Evolutionary conservation across 345 rosid genomes (phyloP).

Genomic region (Psidium guajava): DNA sequence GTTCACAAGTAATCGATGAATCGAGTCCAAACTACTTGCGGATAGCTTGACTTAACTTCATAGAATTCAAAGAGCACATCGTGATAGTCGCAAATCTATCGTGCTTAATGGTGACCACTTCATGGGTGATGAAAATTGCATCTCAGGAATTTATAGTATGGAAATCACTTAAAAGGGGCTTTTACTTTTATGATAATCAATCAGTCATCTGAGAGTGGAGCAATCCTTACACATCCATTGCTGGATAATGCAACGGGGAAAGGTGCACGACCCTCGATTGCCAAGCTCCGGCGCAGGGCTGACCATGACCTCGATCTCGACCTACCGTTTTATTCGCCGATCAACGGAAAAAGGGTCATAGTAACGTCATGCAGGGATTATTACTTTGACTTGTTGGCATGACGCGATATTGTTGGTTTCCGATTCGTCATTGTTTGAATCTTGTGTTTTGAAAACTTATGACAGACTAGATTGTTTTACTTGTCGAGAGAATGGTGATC

Average conservation of each 20-base stretch:
- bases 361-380: neutral
- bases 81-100: fast-evolving
- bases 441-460: neutral
- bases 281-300: neutral
- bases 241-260: neutral
- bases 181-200: neutral
- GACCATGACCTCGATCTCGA: neutral
- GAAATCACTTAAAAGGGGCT: no score
- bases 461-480: neutral
- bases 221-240: neutral
- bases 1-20: neutral
- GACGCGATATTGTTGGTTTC: neutral
- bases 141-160: no score
- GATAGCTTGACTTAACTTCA: neutral
- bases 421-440: neutral
- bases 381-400: neutral
- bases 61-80: neutral
- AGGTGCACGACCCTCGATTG: neutral
- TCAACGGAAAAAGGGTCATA: neutral
- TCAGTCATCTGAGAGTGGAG: neutral
- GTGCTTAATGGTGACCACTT: neutral
- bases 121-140: no score
- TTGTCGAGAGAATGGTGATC: neutral
- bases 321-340: neutral
- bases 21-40: neutral